These are phyloP conservation scores for Penicillium brevicompactum DNA, from an alignment of 2,329 filamentous ascomycete genomes.

Conservation along the genomic window DNA sequence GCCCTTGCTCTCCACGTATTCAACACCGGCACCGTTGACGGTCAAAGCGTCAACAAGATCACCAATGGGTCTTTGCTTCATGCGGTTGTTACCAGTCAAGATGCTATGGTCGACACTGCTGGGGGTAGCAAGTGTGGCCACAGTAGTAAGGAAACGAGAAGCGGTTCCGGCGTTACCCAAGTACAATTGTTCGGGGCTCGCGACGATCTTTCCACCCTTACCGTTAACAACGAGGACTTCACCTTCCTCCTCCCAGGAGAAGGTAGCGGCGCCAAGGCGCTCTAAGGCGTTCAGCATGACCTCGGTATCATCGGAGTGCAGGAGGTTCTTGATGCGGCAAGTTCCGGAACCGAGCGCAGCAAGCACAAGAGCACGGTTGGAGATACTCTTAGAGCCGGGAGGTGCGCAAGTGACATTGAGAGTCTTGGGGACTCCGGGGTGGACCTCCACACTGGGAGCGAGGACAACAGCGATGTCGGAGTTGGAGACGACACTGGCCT, in stretches of 20 bases:
- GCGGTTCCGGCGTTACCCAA: conserved; percentile 96
- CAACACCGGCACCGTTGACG: conserved; percentile 81
- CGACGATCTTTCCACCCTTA: conserved; percentile 81
- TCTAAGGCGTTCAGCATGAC: conserved; percentile 94
- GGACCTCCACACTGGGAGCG: conserved; percentile 74
- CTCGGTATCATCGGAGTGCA: conserved; percentile 96
- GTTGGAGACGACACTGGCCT: conserved; percentile 87
- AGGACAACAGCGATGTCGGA: conserved; percentile 79
- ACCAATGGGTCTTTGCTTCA: conserved; percentile 94
- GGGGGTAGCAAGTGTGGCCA: conserved; percentile 78
- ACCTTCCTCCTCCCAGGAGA: conserved; percentile 93
- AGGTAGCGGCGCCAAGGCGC: conserved; percentile 81
- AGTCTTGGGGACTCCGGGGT: conserved; percentile 67
- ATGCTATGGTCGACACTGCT: conserved; percentile 67
- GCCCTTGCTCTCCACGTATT: conserved; percentile 80
- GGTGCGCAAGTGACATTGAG: conserved; percentile 77
- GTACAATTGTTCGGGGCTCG: conserved; percentile 77
- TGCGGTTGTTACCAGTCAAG: conserved; percentile 89
- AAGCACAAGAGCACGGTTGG: conserved; percentile 90
- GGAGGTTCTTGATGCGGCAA: conserved; percentile 85
- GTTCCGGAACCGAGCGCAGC: conserved; percentile 85
- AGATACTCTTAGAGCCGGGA: conserved; percentile 96
- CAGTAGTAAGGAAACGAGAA: conserved; percentile 90
- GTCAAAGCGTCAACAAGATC: conserved; percentile 88
- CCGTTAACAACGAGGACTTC: conserved; percentile 86